Percentiles rank a stretch among this genome's conserved stretches.
phyloP scores from a whole-genome alignment of 371 early-diverging fungal genomes.

The Mucor saturninus region DNA sequence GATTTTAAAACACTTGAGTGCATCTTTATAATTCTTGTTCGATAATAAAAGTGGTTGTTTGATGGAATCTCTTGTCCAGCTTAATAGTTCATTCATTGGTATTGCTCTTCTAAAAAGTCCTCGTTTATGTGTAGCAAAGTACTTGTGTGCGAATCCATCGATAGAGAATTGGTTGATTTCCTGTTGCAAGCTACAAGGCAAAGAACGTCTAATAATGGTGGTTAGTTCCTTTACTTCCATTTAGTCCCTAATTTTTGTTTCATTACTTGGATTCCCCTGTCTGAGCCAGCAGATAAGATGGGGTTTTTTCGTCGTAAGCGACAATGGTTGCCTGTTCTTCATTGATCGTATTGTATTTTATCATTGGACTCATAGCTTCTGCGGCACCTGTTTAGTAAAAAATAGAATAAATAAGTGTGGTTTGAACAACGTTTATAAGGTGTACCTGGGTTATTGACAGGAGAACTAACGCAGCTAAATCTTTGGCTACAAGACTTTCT shows the following conservation, averaged over 20 bases:
- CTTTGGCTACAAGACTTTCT: neutral
- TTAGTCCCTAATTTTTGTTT: neutral
- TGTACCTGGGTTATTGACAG: slow-evolving; percentile 11
- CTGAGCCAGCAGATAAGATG: slow-evolving; percentile 30
- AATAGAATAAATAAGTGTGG: no score
- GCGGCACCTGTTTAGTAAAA: slow-evolving; percentile 9
- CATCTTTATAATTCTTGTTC: slow-evolving; percentile 78
- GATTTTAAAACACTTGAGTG: slow-evolving; percentile 80
- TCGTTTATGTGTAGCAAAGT: slow-evolving; percentile 88
- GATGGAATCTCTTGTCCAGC: slow-evolving; percentile 68
- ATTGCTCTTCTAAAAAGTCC: slow-evolving; percentile 83
- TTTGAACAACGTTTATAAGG: neutral
- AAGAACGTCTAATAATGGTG: slow-evolving; percentile 39
- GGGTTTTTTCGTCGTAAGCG: neutral
- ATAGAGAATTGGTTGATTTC: slow-evolving; percentile 86
- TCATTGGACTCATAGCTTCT: slow-evolving; percentile 10
- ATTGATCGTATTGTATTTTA: slow-evolving; percentile 2
- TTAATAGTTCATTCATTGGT: slow-evolving; percentile 86
- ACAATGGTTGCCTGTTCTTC: slow-evolving; percentile 5
- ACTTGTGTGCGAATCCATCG: slow-evolving; percentile 90
- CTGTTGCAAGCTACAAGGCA: slow-evolving; percentile 70
- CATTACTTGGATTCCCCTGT: slow-evolving; percentile 29
- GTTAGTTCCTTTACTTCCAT: neutral
- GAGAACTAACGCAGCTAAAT: slow-evolving; percentile 13
- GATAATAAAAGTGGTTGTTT: slow-evolving; percentile 76